Evolutionary conservation across 1,284 basidiomycete species (phyloP), one percentile per base, ranked within the genome.

Genomic region (Cronartium ribicola): DNA sequence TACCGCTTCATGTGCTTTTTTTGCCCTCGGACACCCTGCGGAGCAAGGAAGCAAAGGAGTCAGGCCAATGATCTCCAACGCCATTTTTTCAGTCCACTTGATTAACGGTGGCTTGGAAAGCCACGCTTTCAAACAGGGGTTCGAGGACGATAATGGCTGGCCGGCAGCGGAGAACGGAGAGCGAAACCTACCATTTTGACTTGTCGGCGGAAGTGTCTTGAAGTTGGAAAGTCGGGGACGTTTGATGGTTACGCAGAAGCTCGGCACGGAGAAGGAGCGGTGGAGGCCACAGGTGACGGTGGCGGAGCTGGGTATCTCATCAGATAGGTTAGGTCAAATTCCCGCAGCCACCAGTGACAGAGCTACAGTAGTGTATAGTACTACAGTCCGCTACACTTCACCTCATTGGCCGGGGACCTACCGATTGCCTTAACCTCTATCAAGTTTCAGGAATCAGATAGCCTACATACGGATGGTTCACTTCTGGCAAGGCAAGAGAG

Each of bases 1-100:
- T 43, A 73, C 70, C 95, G 92, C 88, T 97, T 97, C 86, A 98
- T 88, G 84, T 98, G 95, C 86, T 98, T 98, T 90, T 93, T 95
- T 79, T 95, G 95, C 89, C 95, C 95, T 84, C 94, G 62, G 64
- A 73, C 70, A 73, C 70, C 70, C 70, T 73, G 70, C 70, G 59
- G 46, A 66, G 70, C 70, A 66, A 66, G 70, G 70, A 73, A 73
- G 70, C 70, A 73, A 73, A 64, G 70, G 70, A 73, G 70, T 73
- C 70, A 73, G 70, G 70, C 70, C 70, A 73, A 73, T 73, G 70
- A 73, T 65, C 70, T 66, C 70, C 70, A 73, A 61, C 37, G 70
- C 70, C 57, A 36, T 73, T 44, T 71, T 71, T 71, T 6, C 51
- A 46, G 63, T 62, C 69, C 40, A 29, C 29, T 29, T 29, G 2